phyloP scores from a whole-genome alignment of 768 basidiomycete species.

The Amanita subjunquillea region DNA sequence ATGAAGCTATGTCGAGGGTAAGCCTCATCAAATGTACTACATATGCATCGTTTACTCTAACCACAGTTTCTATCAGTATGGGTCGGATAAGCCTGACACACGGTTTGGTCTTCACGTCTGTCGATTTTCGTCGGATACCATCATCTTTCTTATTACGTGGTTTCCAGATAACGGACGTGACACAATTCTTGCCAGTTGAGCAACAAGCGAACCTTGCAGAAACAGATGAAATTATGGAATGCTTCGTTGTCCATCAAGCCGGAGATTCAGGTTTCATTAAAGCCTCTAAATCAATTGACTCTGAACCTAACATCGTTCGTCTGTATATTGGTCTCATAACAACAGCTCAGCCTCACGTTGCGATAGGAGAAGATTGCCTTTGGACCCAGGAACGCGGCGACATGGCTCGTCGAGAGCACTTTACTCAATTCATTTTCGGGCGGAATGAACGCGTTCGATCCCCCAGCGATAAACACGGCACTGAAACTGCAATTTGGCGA shows the following conservation, averaged over 20 bases:
- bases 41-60: slow-evolving; percentile 8
- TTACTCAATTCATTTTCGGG: slow-evolving; percentile 13
- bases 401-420: slow-evolving; percentile 33
- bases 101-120: slow-evolving; percentile 78
- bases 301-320: slow-evolving; percentile 7
- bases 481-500: slow-evolving; percentile 39
- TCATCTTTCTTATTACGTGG: not conserved
- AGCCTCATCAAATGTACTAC: slow-evolving; percentile 17
- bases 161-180: slow-evolving; percentile 35
- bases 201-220: slow-evolving; percentile 18
- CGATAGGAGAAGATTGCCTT: slow-evolving; percentile 25
- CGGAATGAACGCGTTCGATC: slow-evolving; percentile 13
- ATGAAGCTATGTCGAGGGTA: slow-evolving; percentile 84
- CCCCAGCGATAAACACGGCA: slow-evolving; percentile 25
- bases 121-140: not conserved
- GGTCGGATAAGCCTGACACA: slow-evolving; percentile 92
- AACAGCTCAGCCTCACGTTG: not conserved
- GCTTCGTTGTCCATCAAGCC: slow-evolving; percentile 33
- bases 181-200: slow-evolving; percentile 23
- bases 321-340: not conserved
- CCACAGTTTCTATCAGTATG: slow-evolving; percentile 46
- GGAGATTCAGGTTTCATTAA: slow-evolving; percentile 29
- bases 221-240: slow-evolving; percentile 29
- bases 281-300: slow-evolving; percentile 26
- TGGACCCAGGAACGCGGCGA: slow-evolving; percentile 21